phyloP scores from a whole-genome alignment of 768 basidiomycete species.

The Lactarius hatsudake region DNA sequence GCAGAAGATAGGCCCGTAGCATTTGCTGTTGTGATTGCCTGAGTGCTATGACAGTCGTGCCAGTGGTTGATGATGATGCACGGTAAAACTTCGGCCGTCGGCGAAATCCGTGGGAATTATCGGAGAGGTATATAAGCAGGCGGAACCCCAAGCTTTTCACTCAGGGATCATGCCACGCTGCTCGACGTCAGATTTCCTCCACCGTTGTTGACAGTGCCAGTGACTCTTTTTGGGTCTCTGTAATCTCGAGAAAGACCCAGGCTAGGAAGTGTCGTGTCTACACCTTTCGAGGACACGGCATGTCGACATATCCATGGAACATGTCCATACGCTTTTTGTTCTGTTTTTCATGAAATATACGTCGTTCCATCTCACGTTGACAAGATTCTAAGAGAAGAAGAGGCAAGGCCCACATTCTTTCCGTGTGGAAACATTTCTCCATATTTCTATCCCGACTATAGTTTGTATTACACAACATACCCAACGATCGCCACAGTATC shows the following conservation, averaged over 20 bases:
- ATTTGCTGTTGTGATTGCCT: constrained; percentile 17
- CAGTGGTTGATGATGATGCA: not conserved
- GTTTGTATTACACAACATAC: not conserved
- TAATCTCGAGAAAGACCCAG: constrained; percentile 55
- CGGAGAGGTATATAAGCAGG: constrained; percentile 29
- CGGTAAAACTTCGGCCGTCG: not conserved
- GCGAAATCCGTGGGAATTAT: constrained; percentile 42
- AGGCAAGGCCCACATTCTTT: too few relatives aligned
- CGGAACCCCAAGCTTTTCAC: constrained; percentile 27
- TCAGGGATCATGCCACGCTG: constrained; percentile 63
- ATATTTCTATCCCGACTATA: not conserved
- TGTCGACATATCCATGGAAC: constrained; percentile 60
- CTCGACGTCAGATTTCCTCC: constrained; percentile 45
- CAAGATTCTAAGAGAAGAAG: not conserved
- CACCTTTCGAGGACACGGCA: constrained; percentile 52
- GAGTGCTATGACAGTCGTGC: not conserved
- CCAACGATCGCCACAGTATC: not conserved
- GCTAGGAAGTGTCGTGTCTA: constrained; percentile 65
- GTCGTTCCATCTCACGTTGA: not conserved
- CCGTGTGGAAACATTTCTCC: not conserved
- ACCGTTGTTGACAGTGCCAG: constrained; percentile 68
- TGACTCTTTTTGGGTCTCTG: constrained; percentile 51
- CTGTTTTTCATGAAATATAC: not conserved
- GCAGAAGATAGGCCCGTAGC: constrained; percentile 26
- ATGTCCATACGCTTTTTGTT: constrained; percentile 29